phyloP scores from a whole-genome alignment of 257 asterid genomes.

The Salvia hispanica region DNA sequence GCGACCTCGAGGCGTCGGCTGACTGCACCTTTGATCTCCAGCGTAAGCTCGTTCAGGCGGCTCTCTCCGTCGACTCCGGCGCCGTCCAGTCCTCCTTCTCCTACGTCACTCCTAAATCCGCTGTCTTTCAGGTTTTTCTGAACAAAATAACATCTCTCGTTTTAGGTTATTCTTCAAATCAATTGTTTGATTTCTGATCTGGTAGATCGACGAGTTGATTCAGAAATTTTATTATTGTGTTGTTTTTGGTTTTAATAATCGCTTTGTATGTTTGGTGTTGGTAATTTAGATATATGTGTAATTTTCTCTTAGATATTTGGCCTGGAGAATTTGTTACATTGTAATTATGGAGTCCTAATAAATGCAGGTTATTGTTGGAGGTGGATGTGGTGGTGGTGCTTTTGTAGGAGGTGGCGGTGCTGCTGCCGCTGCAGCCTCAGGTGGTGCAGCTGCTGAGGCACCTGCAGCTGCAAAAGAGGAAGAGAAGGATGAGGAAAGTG shows the following conservation, averaged over 20 bases:
- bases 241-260: no score
- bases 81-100: conserved; percentile 84
- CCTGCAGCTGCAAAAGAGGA: conserved; percentile 64
- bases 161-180: not conserved
- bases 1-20: conserved; percentile 58
- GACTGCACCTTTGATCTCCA: conserved; percentile 55
- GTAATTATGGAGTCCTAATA: no score
- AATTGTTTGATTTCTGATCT: not conserved
- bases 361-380: conserved; percentile 72
- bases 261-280: no score
- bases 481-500: conserved; percentile 68
- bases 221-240: not conserved
- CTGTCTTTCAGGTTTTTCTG: conserved; percentile 76
- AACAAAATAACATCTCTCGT: not conserved
- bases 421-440: conserved; percentile 56
- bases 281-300: no score
- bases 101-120: conserved; percentile 64
- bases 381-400: conserved; percentile 57
- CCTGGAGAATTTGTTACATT: no score
- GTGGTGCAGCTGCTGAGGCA: conserved; percentile 63
- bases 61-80: conserved; percentile 66
- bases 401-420: conserved; percentile 56
- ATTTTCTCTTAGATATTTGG: no score
- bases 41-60: conserved; percentile 81
- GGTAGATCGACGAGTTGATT: not conserved